Evolutionary conservation across 2,329 filamentous ascomycete species (phyloP), one percentile per base, ranked within the genome.

Genomic region (Macrophomina tecta): DNA sequence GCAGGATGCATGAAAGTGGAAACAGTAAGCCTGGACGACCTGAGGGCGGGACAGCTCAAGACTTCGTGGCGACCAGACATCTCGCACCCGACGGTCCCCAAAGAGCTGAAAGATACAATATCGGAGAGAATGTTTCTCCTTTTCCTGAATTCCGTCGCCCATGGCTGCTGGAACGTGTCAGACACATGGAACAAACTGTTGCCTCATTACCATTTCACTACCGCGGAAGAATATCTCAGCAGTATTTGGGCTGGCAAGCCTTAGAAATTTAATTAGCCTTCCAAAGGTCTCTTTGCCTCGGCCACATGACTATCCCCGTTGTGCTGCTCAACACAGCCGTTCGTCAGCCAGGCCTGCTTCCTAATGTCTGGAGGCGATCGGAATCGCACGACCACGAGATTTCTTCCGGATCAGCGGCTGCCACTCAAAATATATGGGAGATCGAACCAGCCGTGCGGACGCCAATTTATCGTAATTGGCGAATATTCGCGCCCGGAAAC

Each of bases 181-280:
- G 77, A 79, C 42, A 81, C 83, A 68, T 83, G 77, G 75, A 85
- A 85, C 68, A 68, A 75, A 60, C 70, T 82, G 18, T 76, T 83
- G 36, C 81, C 83, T 0, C 80, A 83, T 28, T 82, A 81, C 46
- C 65, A 79, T 65, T 85, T 85, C 58, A 78, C 73, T 1, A 65
- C 71, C 8, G 71, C 75, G 1, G 81, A 83, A 64, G 78, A 80
- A 9, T 84, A 83, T 68, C 68, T 85, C 11, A 71, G 56, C 0
- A 71, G 80, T 66, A 74, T 77, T 5, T 84, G 82, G 82, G 70
- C 70, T 46, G 79, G 75, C 11, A 80, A 78, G 69, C 70, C 71
- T 46, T 82, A 68, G 63, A 32, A 12, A n/a, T 51, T 45, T 45
- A 12, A n/a, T 14, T 9, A 14, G 12, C 42, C 12, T 14, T 45